Evolutionary conservation across 164 flowering plant genomes (phyloP).

Genomic region (Berberis vulgaris): DNA sequence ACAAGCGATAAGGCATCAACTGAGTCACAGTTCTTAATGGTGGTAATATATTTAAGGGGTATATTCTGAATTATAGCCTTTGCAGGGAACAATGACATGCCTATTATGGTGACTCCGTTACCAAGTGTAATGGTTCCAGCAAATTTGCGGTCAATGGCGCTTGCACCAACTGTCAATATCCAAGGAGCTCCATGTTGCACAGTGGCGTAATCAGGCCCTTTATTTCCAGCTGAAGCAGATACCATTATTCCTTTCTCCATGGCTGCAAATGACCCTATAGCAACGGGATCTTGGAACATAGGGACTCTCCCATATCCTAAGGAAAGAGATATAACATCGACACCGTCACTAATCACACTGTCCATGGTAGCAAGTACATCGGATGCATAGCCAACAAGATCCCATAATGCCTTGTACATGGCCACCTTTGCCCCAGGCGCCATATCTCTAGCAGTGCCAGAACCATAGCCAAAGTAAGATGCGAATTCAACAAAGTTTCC

Average conservation of each 20-base stretch:
- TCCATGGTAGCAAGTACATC: constrained; percentile 1
- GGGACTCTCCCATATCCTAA: not conserved
- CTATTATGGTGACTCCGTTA: not conserved
- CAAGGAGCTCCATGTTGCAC: constrained; percentile 2
- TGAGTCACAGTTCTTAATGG: not conserved
- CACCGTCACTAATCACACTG: not conserved
- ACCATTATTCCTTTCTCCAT: not conserved
- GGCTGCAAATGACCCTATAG: not conserved
- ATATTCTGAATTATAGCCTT: not conserved
- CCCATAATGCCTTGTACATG: constrained; percentile 1
- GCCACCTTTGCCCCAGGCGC: not conserved
- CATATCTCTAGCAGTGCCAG: not conserved
- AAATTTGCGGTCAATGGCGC: not conserved
- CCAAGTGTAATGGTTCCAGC: constrained; percentile 2
- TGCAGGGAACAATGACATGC: not conserved
- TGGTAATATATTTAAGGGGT: not conserved
- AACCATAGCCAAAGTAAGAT: not conserved
- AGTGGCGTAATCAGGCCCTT: not conserved
- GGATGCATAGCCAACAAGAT: not conserved
- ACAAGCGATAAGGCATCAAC: not conserved
- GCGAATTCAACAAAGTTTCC: constrained; percentile 1
- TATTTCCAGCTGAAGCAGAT: not conserved
- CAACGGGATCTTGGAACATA: not conserved
- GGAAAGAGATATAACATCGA: constrained; percentile 1
- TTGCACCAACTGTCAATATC: not conserved